Conservation (phyloP, 352 stramenopile species). For the Globisporangium emineosum region DNA sequence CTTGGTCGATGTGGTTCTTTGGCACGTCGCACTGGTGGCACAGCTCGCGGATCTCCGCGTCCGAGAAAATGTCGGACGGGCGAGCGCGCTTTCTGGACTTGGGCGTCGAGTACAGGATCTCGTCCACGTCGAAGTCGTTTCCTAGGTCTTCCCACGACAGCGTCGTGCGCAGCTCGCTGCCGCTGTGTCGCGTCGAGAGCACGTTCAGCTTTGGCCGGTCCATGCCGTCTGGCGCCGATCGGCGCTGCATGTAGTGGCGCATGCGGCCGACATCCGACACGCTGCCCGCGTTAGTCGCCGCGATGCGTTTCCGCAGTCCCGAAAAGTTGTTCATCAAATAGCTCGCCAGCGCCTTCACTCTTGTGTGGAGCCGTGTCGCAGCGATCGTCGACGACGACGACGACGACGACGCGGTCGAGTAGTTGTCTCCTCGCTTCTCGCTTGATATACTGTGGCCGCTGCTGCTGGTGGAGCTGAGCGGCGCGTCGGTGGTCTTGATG, state of each 20-base stretch:
- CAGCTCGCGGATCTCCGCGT: constrained; percentile 47
- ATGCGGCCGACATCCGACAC: constrained; percentile 36
- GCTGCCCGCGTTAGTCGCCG: constrained; percentile 21
- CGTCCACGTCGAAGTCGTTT: constrained; percentile 34
- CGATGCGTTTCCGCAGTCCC: constrained; percentile 28
- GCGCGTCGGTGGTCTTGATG: constrained; percentile 5
- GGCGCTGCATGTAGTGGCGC: constrained; percentile 41
- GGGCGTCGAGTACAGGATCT: constrained; percentile 39
- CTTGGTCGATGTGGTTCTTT: constrained; percentile 34
- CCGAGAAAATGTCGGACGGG: constrained; percentile 42
- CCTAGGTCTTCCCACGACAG: constrained; percentile 44
- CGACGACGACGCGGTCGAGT: constrained; percentile 19
- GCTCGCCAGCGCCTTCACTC: constrained; percentile 38
- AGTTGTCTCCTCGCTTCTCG: constrained; percentile 5
- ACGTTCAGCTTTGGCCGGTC: constrained; percentile 42
- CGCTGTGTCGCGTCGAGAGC: constrained; percentile 41
- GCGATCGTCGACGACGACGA: constrained; percentile 13
- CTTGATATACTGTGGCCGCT: constrained; percentile 19
- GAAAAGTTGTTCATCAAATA: constrained; percentile 47
- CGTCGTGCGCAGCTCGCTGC: constrained; percentile 38
- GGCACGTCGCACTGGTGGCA: constrained; percentile 48
- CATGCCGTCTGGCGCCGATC: constrained; percentile 31
- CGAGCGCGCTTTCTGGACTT: constrained; percentile 49
- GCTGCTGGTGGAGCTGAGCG: constrained; percentile 6
- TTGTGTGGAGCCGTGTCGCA: constrained; percentile 24